Conservation (phyloP, 257 asterid species). For the Salvia rosmarinus region DNA sequence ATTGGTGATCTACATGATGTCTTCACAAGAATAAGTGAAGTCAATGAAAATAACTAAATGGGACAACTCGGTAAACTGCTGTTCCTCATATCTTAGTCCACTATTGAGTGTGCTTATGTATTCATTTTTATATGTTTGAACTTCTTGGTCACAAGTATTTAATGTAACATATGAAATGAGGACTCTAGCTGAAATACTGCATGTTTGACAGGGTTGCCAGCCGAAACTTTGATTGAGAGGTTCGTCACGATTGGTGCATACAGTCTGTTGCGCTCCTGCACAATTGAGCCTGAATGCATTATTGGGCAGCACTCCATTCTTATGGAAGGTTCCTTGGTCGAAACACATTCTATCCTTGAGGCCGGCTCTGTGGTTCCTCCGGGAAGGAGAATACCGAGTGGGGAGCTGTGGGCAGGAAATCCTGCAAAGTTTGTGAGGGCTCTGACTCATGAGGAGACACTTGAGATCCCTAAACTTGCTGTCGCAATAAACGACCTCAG, state of each 20-base stretch:
- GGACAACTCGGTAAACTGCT: neutral
- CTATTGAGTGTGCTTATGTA: neutral
- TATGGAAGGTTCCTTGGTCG: conserved; percentile 94
- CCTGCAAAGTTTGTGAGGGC: conserved; percentile 91
- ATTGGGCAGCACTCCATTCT: conserved; percentile 92
- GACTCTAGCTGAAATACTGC: conserved; percentile 25
- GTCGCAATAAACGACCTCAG: conserved; percentile 83
- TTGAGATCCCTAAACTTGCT: conserved; percentile 89
- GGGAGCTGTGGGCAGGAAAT: conserved; percentile 97
- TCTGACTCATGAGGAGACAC: conserved; percentile 80
- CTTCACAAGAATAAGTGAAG: neutral
- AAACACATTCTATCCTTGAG: conserved; percentile 89
- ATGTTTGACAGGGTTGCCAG: conserved; percentile 75
- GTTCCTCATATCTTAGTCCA: neutral
- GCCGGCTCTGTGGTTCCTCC: conserved; percentile 97
- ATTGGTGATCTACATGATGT: neutral
- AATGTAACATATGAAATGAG: neutral
- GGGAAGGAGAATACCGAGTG: conserved; percentile 90
- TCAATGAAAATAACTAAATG: neutral
- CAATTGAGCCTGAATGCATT: conserved; percentile 94
- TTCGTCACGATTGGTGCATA: conserved; percentile 86
- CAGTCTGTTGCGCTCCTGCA: conserved; percentile 86
- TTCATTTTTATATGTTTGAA: neutral
- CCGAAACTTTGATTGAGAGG: conserved; percentile 82
- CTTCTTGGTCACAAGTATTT: neutral